These are phyloP conservation scores for Trichosporon asahii DNA, from an alignment of 1,284 basidiomycete species.

Conservation along the genomic window DNA sequence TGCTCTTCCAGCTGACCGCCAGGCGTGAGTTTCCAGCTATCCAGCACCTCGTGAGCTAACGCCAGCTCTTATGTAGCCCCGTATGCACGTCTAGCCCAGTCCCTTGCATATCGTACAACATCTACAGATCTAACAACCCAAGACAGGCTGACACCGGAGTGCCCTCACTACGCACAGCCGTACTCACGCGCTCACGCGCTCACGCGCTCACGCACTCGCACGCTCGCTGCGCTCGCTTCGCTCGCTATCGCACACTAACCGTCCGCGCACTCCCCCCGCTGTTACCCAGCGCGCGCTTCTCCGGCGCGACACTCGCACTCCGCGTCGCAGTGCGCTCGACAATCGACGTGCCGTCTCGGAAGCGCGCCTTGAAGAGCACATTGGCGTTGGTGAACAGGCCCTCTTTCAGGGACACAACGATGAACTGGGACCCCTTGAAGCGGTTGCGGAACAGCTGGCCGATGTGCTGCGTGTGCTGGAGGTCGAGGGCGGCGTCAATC, in stretches of 20 bases:
- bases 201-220: no score
- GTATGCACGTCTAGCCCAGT: background rate
- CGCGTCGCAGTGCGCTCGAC: constrained; percentile 61
- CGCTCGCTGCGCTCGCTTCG: no score
- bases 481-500: constrained; percentile 92
- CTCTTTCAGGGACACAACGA: constrained; percentile 96
- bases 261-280: background rate
- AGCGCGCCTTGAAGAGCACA: constrained; percentile 86
- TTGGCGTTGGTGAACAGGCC: constrained; percentile 97
- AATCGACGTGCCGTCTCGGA: constrained; percentile 86
- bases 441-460: constrained; percentile 92
- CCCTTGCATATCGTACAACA: background rate
- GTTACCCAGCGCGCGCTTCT: background rate
- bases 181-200: no score
- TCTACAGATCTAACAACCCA: constrained; percentile 1
- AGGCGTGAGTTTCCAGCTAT: background rate
- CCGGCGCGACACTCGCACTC: constrained; percentile 17
- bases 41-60: no score
- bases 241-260: background rate
- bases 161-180: no score
- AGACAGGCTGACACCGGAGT: background rate
- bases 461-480: constrained; percentile 95
- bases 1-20: no score
- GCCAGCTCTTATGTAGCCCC: background rate
- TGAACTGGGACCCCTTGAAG: constrained; percentile 95